Evolutionary conservation across 1,284 basidiomycete genomes (phyloP), one percentile per base, ranked within the genome.

Genomic region (Cutaneotrichosporon sp.): DNA sequence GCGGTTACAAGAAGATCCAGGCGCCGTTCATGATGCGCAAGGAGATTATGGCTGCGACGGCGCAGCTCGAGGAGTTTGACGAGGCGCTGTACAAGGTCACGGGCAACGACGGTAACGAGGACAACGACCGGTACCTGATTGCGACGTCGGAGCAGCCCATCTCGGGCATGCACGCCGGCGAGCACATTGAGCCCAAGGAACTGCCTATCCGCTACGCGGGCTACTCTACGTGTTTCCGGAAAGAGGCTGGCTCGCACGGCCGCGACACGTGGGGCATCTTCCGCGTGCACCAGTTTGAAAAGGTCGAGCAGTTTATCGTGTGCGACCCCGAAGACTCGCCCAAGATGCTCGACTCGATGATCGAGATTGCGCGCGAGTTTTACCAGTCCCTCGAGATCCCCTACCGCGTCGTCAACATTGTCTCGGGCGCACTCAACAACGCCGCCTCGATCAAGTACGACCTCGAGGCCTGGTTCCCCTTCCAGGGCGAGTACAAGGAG

Each of bases 221-320:
- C 33, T 83, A 83, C 74, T 83, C 81, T 67, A 98, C 94, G n/a
- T 98, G 94, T 75, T 99, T 99, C 86, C 84, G 96, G 44, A 98
- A 97, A 77, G 94, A 99, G 78, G 94, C 94, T 4, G 96, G 94
- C 44, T 88, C 90, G 4, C 90, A 92, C 41, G 96, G 96, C 14
- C 87, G 91, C 53, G 96, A 99, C 69, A 97, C 96, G 78, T 97
- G 94, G 92, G 96, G 94, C 55, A 97, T 97, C 76, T 98, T 98
- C 84, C 89, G 96, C 35, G 93, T 98, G 48, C 96, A 99, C 75
- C 96, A 99, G 77, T 99, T 99, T 66, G 96, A 99, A 77, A 99
- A 99, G 79, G 82, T 99, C 49, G 96, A 99, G 74, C 82, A 83
- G 73, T 98, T 98, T 77, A 86, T 88, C 78, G 83, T 99, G 64